These are phyloP conservation scores for Artemisia argyi DNA, from an alignment of 129 eudicot species.

Conservation along the genomic window DNA sequence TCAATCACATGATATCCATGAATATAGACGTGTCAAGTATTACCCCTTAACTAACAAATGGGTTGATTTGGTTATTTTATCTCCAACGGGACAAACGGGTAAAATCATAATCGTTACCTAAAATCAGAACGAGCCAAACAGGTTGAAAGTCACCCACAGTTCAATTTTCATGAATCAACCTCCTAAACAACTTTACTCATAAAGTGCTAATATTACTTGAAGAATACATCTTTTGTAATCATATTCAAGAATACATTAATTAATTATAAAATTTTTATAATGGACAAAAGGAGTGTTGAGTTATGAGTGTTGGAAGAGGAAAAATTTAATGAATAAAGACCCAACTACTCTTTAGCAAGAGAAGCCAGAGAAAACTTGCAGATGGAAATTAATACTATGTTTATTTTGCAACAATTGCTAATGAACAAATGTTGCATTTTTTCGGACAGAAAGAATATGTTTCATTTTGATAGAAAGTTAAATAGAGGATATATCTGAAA, in stretches of 20 bases:
- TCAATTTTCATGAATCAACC: neutral
- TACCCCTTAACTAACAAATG: neutral
- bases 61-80: slow-evolving; percentile 2
- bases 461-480: neutral
- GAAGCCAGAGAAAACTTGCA: neutral
- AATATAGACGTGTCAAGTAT: neutral
- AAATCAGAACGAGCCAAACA: neutral
- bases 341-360: neutral
- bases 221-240: neutral
- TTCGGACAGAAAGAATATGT: neutral
- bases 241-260: neutral
- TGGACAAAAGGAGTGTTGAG: too few species aligned
- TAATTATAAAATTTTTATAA: too few species aligned
- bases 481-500: neutral
- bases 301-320: too few species aligned
- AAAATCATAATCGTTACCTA: neutral
- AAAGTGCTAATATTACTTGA: neutral
- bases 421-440: neutral
- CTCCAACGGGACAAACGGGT: neutral
- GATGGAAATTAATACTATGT: neutral
- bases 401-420: neutral
- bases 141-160: neutral
- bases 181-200: neutral
- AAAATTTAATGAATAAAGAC: neutral
- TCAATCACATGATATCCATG: neutral